Base-by-base conservation (phyloP, 1,284 basidiomycete genomes). In the Marasmius tenuissimus region DNA sequence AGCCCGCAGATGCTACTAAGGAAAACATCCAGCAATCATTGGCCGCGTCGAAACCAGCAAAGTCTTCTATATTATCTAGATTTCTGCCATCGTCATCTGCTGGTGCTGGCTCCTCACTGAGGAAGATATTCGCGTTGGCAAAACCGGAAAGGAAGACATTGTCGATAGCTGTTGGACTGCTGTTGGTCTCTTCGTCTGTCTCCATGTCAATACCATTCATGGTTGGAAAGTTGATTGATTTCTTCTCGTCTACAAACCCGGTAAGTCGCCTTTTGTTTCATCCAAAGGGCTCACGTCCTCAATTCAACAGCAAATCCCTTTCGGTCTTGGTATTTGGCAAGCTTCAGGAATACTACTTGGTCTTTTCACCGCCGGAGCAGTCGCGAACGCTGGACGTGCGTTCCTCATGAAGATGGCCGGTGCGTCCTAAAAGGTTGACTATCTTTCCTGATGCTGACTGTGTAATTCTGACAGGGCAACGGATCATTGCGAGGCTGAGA, bases 191-290 rank as follows among this genome's bases (percentile, higher is more conserved):
- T 0, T 90, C 88, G 3, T 75, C 85, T 3, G 94, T 99, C 12
- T 93, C 94, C 9, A 92, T 98, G 86, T 91, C 91, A 63, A 85
- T 97, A 10, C 96, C 96, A 0, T 86, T 97, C 68, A 93, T 94
- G 0, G 89, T 97, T 67, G 96, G 95, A 27, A 92, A 88, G 72
- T 81, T 97, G 55, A 97, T 97, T 64, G 95, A 97, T 75, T 95
- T 92, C 74, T 97, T 96, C 75, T 89, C 93, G 0, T 77, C 86
- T 12, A 64, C 81, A 2, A 82, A 84, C 69, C 87, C 89, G 38
- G 92, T 94, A 70, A 68, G 89, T 81, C 47, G 33, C 39, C 18
- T 40, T 39, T 18, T 37, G 5, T 50, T 60, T 34, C 33, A 50
- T 22, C 34, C 33, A 20, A 9, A 18, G 18, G 34, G 22, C 39